Conservation (phyloP, 2,329 filamentous ascomycete species). For the Pyrenophora teres region DNA sequence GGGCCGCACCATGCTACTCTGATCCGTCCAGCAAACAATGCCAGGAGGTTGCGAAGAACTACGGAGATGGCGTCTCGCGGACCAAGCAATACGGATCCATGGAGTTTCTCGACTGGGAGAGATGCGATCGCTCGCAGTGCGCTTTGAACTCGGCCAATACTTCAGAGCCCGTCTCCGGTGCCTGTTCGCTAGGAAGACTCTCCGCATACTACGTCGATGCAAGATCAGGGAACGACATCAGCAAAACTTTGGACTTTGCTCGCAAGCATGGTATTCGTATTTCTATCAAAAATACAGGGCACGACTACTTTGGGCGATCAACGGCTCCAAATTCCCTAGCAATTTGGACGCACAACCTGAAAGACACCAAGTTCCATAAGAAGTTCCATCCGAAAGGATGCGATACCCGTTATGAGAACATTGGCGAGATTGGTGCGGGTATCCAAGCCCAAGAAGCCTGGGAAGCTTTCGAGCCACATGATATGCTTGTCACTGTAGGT, state of each 20-base stretch:
- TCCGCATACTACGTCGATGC: slow-evolving; percentile 43
- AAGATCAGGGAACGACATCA: slow-evolving; percentile 31
- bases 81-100: slow-evolving; percentile 40
- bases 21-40: slow-evolving; percentile 28
- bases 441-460: slow-evolving; percentile 44
- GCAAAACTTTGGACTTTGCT: slow-evolving; percentile 36
- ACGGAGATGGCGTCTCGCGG: slow-evolving; percentile 33
- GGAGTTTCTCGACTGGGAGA: slow-evolving; percentile 46
- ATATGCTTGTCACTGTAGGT: slow-evolving; percentile 44
- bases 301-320: slow-evolving; percentile 45
- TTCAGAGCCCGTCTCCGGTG: slow-evolving; percentile 29
- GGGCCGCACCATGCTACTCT: slow-evolving; percentile 39
- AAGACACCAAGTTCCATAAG: slow-evolving; percentile 34
- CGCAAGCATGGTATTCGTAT: slow-evolving; percentile 39
- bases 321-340: slow-evolving; percentile 42
- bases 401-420: slow-evolving; percentile 34
- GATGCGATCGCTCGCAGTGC: slow-evolving; percentile 38
- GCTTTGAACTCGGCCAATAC: slow-evolving; percentile 35
- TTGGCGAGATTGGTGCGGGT: slow-evolving; percentile 43
- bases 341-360: slow-evolving; percentile 46
- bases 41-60: slow-evolving; percentile 23
- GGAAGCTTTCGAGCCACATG: slow-evolving; percentile 40
- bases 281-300: slow-evolving; percentile 46
- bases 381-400: slow-evolving; percentile 33
- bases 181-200: slow-evolving; percentile 40